phyloP scores from a whole-genome alignment of 805 yeast genomes.

The Candida ascalaphidarum region DNA sequence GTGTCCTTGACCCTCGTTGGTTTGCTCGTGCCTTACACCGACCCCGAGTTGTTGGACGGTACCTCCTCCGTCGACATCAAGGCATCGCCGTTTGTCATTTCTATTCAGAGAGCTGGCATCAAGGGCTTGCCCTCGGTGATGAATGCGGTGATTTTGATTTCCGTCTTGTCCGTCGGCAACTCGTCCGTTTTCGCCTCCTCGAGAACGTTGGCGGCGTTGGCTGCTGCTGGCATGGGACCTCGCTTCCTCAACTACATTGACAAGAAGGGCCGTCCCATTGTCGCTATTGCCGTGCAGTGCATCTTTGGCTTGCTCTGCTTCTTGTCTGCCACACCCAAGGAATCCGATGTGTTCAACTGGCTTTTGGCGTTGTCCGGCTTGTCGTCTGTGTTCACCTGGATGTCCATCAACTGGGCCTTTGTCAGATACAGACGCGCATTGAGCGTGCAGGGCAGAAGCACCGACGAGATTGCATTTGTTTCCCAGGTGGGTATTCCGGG shows the following conservation, averaged over 20 bases:
- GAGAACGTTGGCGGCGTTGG: constrained; percentile 39
- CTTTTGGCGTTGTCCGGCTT: constrained; percentile 41
- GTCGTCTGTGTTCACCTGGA: constrained; percentile 42
- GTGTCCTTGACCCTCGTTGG: constrained; percentile 1
- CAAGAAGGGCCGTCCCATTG: constrained; percentile 41
- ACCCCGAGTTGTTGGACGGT: constrained; percentile 5
- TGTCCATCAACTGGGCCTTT: constrained; percentile 34
- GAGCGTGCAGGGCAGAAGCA: constrained; percentile 54
- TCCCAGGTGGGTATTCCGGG: constrained; percentile 66
- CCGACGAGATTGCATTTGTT: constrained; percentile 58
- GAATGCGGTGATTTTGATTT: constrained; percentile 62
- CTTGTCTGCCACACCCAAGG: constrained; percentile 33
- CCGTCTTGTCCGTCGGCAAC: constrained; percentile 68
- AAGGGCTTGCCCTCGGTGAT: constrained; percentile 58
- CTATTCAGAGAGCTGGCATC: constrained; percentile 60
- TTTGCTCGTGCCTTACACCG: constrained; percentile 2
- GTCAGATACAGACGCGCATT: constrained; percentile 53
- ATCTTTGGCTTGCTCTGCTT: constrained; percentile 36
- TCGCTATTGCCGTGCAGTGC: constrained; percentile 32
- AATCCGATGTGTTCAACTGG: constrained; percentile 38
- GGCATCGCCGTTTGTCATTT: constrained; percentile 71
- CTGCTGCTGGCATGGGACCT: constrained; percentile 40
- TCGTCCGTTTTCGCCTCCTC: constrained; percentile 54
- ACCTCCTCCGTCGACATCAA: constrained; percentile 46
- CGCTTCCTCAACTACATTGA: constrained; percentile 35